phyloP scores from a whole-genome alignment of 495 filamentous ascomycete species.

The Penicillium alfredii region DNA sequence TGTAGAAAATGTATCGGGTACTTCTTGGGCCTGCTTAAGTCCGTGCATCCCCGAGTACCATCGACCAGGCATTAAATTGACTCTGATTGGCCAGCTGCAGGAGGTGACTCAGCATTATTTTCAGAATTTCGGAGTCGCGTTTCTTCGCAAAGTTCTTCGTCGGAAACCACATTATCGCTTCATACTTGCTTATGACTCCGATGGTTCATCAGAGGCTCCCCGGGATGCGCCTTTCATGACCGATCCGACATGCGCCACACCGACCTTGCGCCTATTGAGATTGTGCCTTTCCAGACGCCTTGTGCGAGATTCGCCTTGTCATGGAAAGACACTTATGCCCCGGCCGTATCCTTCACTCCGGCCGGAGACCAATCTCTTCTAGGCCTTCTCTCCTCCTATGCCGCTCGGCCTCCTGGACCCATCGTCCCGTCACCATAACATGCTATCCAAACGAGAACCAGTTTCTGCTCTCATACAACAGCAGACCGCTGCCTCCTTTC shows the following conservation, averaged over 20 bases:
- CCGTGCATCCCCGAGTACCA: too few relatives aligned
- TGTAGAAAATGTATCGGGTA: not conserved
- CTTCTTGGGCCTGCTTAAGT: too few relatives aligned
- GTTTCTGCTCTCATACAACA: too few relatives aligned
- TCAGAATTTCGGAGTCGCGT: constrained; percentile 1
- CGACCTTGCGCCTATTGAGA: constrained; percentile 27
- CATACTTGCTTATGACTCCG: too few relatives aligned
- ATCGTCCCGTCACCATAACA: too few relatives aligned
- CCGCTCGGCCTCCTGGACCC: constrained; percentile 1
- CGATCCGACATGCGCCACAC: constrained; percentile 35
- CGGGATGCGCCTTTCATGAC: constrained; percentile 22
- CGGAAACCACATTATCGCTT: too few relatives aligned
- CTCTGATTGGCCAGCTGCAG: too few relatives aligned
- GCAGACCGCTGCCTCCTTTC: too few relatives aligned
- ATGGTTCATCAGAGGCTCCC: too few relatives aligned
- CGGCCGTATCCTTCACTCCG: constrained; percentile 33
- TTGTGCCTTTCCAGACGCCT: constrained; percentile 29
- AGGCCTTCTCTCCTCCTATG: constrained; percentile 7
- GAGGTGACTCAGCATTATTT: too few relatives aligned
- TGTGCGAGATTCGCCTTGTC: constrained; percentile 32
- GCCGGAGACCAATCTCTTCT: constrained; percentile 20
- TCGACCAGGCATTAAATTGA: too few relatives aligned
- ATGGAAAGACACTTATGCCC: constrained; percentile 40
- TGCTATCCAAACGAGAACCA: too few relatives aligned
- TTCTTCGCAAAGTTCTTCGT: not conserved